Percentiles rank a stretch among this genome's conserved stretches.
Conservation (phyloP, 2,329 filamentous ascomycete species). For the Ophiostoma australiae region DNA sequence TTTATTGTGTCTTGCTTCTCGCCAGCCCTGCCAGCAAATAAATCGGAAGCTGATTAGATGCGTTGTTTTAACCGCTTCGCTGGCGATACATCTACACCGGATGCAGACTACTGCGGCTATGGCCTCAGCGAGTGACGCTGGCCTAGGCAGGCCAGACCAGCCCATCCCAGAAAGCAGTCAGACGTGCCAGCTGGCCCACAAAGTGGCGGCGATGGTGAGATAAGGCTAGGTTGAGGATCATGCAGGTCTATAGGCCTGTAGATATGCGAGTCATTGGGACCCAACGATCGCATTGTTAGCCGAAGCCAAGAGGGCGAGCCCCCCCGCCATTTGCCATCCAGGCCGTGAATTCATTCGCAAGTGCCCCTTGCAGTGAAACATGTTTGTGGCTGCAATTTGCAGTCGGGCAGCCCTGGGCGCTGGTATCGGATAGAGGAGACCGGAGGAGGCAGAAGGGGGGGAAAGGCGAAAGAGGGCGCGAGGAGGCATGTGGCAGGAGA, state of each 20-base stretch:
- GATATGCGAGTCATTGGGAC: not conserved
- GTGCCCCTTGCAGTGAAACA: not conserved
- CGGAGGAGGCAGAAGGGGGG: not conserved
- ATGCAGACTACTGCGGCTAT: not conserved
- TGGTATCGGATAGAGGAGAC: not conserved
- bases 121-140: not conserved
- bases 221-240: not conserved
- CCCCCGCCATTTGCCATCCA: not conserved
- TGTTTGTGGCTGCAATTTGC: not conserved
- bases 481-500: not conserved
- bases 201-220: not conserved
- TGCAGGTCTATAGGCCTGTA: not conserved
- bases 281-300: not conserved
- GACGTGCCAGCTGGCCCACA: not conserved
- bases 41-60: not conserved
- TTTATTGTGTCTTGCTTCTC: not conserved
- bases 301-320: not conserved
- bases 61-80: slow-evolving; percentile 2
- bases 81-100: slow-evolving; percentile 10
- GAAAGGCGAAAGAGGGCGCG: not conserved
- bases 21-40: slow-evolving; percentile 20
- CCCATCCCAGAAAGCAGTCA: not conserved
- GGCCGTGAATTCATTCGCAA: not conserved
- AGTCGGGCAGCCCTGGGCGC: not conserved
- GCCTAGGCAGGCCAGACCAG: not conserved